Conservation (phyloP, 192 early-diverging fungal species). For the Coemansia sp. region DNA sequence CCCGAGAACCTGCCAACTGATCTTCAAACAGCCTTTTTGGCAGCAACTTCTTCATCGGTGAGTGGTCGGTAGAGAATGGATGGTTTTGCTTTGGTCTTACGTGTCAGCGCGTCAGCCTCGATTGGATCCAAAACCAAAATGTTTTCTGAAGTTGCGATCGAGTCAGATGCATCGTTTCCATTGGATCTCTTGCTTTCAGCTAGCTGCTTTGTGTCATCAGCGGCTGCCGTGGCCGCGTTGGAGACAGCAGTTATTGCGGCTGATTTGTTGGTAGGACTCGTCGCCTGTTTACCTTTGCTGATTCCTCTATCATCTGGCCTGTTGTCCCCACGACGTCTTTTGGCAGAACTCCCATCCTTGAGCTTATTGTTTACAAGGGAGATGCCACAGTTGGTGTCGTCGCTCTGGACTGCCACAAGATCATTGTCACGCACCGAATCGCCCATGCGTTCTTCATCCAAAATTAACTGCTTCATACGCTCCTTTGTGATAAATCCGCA, state of each 20-base stretch:
- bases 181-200: not conserved
- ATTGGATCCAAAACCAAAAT: not conserved
- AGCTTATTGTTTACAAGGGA: slow-evolving; percentile 18
- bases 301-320: not conserved
- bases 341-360: slow-evolving; percentile 15
- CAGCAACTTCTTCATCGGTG: slow-evolving; percentile 45
- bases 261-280: slow-evolving; percentile 12
- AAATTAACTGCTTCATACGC: slow-evolving; percentile 38
- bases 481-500: slow-evolving; percentile 38
- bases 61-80: slow-evolving; percentile 33
- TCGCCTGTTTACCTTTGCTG: slow-evolving; percentile 1
- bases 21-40: slow-evolving; percentile 15
- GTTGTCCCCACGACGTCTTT: slow-evolving; percentile 31
- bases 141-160: not conserved
- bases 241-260: slow-evolving; percentile 16
- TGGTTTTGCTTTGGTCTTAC: slow-evolving; percentile 25
- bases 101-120: slow-evolving; percentile 11
- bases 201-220: slow-evolving; percentile 18
- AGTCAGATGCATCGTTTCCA: not conserved
- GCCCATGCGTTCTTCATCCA: slow-evolving; percentile 24
- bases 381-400: slow-evolving; percentile 39
- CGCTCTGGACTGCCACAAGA: slow-evolving; percentile 19
- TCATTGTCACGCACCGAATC: slow-evolving; percentile 36
- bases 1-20: not conserved
- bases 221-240: slow-evolving; percentile 37